Conservation (phyloP, 2,329 filamentous ascomycete species). For the Pleurostoma richardsiae region DNA sequence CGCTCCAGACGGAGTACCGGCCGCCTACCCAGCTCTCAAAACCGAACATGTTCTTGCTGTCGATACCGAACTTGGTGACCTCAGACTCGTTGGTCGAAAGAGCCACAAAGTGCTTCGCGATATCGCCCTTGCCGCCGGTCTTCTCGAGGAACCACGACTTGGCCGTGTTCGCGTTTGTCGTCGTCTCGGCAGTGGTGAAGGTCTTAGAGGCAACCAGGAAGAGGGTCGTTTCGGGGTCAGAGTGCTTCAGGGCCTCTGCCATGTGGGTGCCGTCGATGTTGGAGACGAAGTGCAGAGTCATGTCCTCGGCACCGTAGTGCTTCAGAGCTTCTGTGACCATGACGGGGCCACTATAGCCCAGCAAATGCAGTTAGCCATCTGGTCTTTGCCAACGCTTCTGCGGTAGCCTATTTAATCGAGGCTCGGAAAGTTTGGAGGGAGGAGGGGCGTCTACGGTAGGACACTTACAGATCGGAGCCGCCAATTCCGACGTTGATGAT, state of each 20-base stretch:
- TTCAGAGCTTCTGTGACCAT: constrained; percentile 99
- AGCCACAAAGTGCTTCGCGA: constrained; percentile 98
- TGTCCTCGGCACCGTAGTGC: constrained; percentile 79
- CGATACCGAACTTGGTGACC: constrained; percentile 98
- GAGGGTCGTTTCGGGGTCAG: constrained; percentile 95
- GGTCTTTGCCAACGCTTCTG: background rate
- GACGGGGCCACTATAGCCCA: constrained; percentile 69
- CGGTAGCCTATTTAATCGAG: no score
- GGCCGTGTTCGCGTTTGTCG: constrained; percentile 93
- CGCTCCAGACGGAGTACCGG: constrained; percentile 97
- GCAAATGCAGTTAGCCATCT: background rate
- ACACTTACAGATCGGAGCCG: constrained; percentile 88
- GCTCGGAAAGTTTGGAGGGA: background rate
- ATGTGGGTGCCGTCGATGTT: constrained; percentile 99
- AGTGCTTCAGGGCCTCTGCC: constrained; percentile 81
- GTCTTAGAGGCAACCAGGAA: constrained; percentile 99
- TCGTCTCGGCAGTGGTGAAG: constrained; percentile 97
- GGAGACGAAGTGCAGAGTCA: constrained; percentile 96
- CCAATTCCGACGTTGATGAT: constrained; percentile 98
- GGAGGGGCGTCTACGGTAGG: background rate
- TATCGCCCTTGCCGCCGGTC: constrained; percentile 70
- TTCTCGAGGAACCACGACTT: constrained; percentile 95
- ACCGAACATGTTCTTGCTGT: constrained; percentile 99
- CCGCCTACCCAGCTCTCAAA: constrained; percentile 99
- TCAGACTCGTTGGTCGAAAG: constrained; percentile 93